Percentiles rank a stretch among this genome's conserved stretches.
phyloP scores from a whole-genome alignment of 352 stramenopile genomes.

The Aphanomyces euteiches region DNA sequence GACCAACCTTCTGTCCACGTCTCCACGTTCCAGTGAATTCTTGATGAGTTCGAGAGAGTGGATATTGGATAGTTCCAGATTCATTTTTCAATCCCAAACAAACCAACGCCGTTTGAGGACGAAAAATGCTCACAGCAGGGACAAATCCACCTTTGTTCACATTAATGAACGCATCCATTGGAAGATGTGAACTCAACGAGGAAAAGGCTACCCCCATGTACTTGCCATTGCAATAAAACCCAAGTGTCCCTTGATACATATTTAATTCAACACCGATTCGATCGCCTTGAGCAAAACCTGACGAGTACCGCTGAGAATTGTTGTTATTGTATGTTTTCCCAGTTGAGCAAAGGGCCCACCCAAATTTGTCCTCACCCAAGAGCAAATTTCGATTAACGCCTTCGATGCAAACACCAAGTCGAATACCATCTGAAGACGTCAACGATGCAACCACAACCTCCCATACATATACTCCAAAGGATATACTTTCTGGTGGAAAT shows the following conservation, averaged over 20 bases:
- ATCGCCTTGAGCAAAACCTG: slow-evolving; percentile 23
- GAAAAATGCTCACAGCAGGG: slow-evolving; percentile 14
- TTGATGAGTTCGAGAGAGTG: not conserved
- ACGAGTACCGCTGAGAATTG: not conserved
- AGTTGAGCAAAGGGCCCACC: slow-evolving; percentile 17
- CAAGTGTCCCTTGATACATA: slow-evolving; percentile 19
- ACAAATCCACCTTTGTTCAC: slow-evolving; percentile 14
- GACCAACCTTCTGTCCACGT: slow-evolving; percentile 1
- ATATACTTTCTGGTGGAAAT: not conserved
- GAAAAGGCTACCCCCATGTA: slow-evolving; percentile 9
- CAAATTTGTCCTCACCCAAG: slow-evolving; percentile 17
- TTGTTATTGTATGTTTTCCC: slow-evolving; percentile 23
- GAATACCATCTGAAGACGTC: slow-evolving; percentile 19
- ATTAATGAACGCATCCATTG: slow-evolving; percentile 16
- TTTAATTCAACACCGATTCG: slow-evolving; percentile 26
- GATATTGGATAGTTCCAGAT: slow-evolving; percentile 6
- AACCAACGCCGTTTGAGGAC: slow-evolving; percentile 14
- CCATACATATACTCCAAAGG: slow-evolving; percentile 14
- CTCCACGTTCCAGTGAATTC: slow-evolving; percentile 8
- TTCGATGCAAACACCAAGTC: slow-evolving; percentile 9
- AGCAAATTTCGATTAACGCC: slow-evolving; percentile 2
- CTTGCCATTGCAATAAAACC: slow-evolving; percentile 14
- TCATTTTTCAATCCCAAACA: slow-evolving; percentile 15
- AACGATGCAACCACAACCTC: slow-evolving; percentile 16
- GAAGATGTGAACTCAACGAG: slow-evolving; percentile 8